phyloP scores from a whole-genome alignment of 2,329 filamentous ascomycete species.

The Seiridium unicorne region DNA sequence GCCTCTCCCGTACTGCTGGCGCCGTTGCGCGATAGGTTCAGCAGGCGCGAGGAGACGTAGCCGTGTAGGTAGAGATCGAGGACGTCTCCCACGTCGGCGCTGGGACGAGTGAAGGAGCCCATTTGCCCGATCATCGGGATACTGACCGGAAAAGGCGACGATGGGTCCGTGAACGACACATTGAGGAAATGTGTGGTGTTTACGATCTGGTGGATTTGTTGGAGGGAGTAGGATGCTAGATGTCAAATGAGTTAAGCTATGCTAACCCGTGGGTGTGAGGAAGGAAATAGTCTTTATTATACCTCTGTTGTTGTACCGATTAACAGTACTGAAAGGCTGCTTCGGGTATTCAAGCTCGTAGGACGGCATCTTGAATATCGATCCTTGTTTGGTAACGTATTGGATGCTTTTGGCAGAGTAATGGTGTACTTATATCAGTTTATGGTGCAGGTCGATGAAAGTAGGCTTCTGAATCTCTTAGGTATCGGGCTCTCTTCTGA shows the following conservation, averaged over 20 bases:
- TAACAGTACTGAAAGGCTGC: constrained; percentile 62
- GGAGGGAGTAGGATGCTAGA: constrained; percentile 67
- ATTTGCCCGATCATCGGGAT: constrained; percentile 87
- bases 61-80: constrained; percentile 81
- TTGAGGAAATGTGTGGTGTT: constrained; percentile 74
- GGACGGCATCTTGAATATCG: constrained; percentile 35
- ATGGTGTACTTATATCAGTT: too few species aligned
- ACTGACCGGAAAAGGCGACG: constrained; percentile 70
- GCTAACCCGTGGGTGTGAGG: background rate
- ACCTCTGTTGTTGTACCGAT: constrained; percentile 66
- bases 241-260: constrained; percentile 11
- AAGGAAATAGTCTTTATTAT: constrained; percentile 13
- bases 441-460: too few species aligned
- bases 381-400: background rate
- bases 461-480: background rate
- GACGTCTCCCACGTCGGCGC: constrained; percentile 58
- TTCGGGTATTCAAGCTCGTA: constrained; percentile 60
- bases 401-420: too few species aligned
- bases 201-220: constrained; percentile 72
- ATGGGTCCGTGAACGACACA: constrained; percentile 69
- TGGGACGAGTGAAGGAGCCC: constrained; percentile 66
- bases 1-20: constrained; percentile 14
- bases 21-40: constrained; percentile 56
- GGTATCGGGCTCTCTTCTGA: background rate
- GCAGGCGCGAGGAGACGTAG: constrained; percentile 76